Evolutionary conservation across 139 green algal genomes (phyloP).

Genomic region (Choricystis sp.): DNA sequence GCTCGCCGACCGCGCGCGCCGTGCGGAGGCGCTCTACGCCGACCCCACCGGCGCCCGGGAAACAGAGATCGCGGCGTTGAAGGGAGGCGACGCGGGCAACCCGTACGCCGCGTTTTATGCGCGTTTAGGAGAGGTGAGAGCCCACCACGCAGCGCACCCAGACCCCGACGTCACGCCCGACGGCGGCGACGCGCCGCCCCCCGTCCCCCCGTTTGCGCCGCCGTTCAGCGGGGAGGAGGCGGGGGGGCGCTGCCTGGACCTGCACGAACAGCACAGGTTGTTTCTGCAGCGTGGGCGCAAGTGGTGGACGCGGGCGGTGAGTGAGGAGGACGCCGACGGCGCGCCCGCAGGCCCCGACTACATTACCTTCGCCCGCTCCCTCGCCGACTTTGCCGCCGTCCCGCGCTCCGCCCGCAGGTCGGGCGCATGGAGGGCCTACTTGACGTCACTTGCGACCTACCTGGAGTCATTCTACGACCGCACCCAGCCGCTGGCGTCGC

Average conservation of each 20-base stretch:
- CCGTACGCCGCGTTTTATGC: slow-evolving; percentile 86
- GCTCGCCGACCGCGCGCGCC: slow-evolving; percentile 43
- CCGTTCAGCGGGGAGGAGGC: slow-evolving; percentile 80
- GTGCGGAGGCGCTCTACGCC: slow-evolving; percentile 78
- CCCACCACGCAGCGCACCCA: background rate
- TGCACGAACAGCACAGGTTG: slow-evolving; percentile 53
- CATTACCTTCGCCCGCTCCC: slow-evolving; percentile 38
- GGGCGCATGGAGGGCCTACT: slow-evolving; percentile 55
- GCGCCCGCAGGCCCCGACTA: slow-evolving; percentile 38
- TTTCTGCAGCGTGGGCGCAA: too few species aligned
- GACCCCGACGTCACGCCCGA: slow-evolving; percentile 26
- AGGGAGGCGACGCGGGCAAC: slow-evolving; percentile 36
- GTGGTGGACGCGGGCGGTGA: slow-evolving; percentile 74
- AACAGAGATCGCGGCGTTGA: slow-evolving; percentile 79
- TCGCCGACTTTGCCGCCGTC: slow-evolving; percentile 33
- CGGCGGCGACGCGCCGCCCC: slow-evolving; percentile 31
- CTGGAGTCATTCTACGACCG: slow-evolving; percentile 73
- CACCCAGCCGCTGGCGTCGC: slow-evolving; percentile 66
- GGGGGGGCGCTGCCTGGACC: slow-evolving; percentile 76
- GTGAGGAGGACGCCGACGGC: slow-evolving; percentile 30
- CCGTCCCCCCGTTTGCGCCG: slow-evolving; percentile 29
- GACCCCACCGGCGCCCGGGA: slow-evolving; percentile 64
- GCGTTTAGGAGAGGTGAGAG: slow-evolving; percentile 28
- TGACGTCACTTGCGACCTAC: slow-evolving; percentile 54
- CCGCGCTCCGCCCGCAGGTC: slow-evolving; percentile 14